A percentile compares a stretch with the other conserved stretches of the same genome.
These are phyloP conservation scores for Hymenoscyphus albidus DNA, from an alignment of 2,329 filamentous ascomycete species.

Conservation along the genomic window DNA sequence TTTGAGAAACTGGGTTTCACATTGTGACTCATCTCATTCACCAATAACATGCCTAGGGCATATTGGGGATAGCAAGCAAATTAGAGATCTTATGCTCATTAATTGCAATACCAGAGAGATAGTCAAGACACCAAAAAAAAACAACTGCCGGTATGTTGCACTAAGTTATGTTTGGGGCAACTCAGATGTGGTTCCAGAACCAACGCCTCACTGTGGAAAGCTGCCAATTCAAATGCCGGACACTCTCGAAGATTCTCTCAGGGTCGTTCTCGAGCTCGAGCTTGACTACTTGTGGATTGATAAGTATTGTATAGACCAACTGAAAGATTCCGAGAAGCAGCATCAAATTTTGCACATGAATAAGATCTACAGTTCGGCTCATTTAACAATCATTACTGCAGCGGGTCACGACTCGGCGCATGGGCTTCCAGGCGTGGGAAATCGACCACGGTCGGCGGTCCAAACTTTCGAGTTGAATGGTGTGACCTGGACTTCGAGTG, in stretches of 20 bases:
- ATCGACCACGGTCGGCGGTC: not conserved
- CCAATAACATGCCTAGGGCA: too few relatives aligned
- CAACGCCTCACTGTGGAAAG: too few relatives aligned
- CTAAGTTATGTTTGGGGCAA: not conserved
- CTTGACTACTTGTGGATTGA: conserved; percentile 36
- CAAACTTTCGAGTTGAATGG: conserved; percentile 3
- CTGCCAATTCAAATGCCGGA: not conserved
- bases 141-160: not conserved
- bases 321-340: conserved; percentile 7
- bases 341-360: conserved; percentile 23
- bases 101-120: too few relatives aligned
- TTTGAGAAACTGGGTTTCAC: too few relatives aligned
- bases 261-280: conserved; percentile 19
- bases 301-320: conserved; percentile 32
- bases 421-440: conserved; percentile 27
- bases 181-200: not conserved
- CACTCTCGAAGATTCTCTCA: conserved; percentile 7
- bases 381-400: conserved; percentile 25
- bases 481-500: conserved; percentile 1
- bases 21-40: too few relatives aligned
- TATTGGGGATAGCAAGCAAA: too few relatives aligned
- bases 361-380: conserved; percentile 24
- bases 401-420: conserved; percentile 16
- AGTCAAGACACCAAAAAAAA: too few relatives aligned
- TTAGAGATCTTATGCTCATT: too few relatives aligned